A percentile compares a stretch with the other conserved stretches of the same genome.
phyloP scores from a whole-genome alignment of 805 yeast genomes.

The Brettanomyces naardenensis region DNA sequence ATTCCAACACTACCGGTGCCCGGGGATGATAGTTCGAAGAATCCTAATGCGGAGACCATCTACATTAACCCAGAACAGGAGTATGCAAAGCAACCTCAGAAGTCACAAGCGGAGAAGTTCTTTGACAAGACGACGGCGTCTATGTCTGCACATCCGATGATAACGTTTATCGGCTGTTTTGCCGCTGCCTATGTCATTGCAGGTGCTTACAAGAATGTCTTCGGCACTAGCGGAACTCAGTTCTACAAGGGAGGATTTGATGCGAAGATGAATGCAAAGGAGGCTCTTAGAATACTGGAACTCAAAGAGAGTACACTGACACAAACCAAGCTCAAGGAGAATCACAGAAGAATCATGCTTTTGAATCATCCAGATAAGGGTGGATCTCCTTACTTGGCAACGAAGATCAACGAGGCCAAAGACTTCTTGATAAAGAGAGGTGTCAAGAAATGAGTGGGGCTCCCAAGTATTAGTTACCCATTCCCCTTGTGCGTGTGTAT shows the following conservation, averaged over 20 bases:
- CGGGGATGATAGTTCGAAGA: slow-evolving; percentile 31
- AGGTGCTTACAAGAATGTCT: slow-evolving; percentile 56
- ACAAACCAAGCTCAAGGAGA: slow-evolving; percentile 62
- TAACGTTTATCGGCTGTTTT: slow-evolving; percentile 64
- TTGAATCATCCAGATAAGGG: slow-evolving; percentile 94
- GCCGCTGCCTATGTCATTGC: slow-evolving; percentile 57
- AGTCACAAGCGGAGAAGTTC: slow-evolving; percentile 48
- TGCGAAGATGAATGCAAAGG: slow-evolving; percentile 80
- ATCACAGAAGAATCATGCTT: slow-evolving; percentile 78
- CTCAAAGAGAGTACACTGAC: slow-evolving; percentile 58
- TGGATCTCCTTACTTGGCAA: slow-evolving; percentile 83
- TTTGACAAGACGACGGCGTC: slow-evolving; percentile 53
- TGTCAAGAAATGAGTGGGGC: slow-evolving; percentile 25
- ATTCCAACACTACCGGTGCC: slow-evolving; percentile 52
- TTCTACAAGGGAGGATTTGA: slow-evolving; percentile 88
- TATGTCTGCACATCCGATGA: slow-evolving; percentile 69
- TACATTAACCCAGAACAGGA: slow-evolving; percentile 18
- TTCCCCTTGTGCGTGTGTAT: too few species aligned
- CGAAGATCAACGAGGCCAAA: slow-evolving; percentile 88
- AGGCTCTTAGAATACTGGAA: slow-evolving; percentile 79
- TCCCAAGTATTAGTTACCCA: background rate
- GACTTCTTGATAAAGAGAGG: slow-evolving; percentile 68
- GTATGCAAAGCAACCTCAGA: slow-evolving; percentile 16
- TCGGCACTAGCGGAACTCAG: slow-evolving; percentile 58
- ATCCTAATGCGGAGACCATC: slow-evolving; percentile 7